These are phyloP conservation scores for Podaxis carcinomalis DNA, from an alignment of 768 basidiomycete genomes.

Conservation along the genomic window DNA sequence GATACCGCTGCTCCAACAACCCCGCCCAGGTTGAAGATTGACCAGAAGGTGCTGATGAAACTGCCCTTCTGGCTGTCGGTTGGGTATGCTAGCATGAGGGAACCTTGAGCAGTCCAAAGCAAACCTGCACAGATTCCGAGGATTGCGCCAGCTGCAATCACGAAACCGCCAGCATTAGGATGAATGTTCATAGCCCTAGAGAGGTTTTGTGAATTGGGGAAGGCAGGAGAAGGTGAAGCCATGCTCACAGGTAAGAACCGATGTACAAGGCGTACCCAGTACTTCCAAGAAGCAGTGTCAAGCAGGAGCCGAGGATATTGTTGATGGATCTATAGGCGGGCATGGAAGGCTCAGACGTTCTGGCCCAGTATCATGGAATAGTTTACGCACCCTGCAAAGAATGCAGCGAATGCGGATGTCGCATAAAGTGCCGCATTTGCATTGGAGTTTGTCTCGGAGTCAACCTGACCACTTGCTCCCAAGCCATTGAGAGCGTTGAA, in stretches of 20 bases:
- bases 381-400: slow-evolving; percentile 54
- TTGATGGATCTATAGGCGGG: slow-evolving; percentile 55
- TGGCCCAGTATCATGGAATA: background rate
- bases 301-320: slow-evolving; percentile 73
- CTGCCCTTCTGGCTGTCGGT: slow-evolving; percentile 74
- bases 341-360: background rate
- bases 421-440: slow-evolving; percentile 65
- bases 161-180: slow-evolving; percentile 52
- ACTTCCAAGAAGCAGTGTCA: slow-evolving; percentile 72
- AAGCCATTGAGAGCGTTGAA: slow-evolving; percentile 80
- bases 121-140: slow-evolving; percentile 70
- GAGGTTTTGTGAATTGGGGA: slow-evolving; percentile 1
- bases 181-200: slow-evolving; percentile 68
- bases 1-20: slow-evolving; percentile 78
- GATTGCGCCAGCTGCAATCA: slow-evolving; percentile 66
- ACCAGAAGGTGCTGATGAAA: slow-evolving; percentile 80
- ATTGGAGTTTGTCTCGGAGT: slow-evolving; percentile 62
- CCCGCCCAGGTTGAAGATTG: slow-evolving; percentile 77
- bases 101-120: slow-evolving; percentile 85
- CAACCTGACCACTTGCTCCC: slow-evolving; percentile 74
- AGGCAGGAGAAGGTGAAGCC: background rate
- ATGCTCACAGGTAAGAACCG: slow-evolving; percentile 62
- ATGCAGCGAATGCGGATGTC: slow-evolving; percentile 40
- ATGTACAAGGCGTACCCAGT: slow-evolving; percentile 76
- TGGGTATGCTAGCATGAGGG: slow-evolving; percentile 79